Percentiles rank a stretch among this genome's conserved stretches.
phyloP scores from a whole-genome alignment of 1,139 yeast genomes.

The Wickerhamiella pararugosa region DNA sequence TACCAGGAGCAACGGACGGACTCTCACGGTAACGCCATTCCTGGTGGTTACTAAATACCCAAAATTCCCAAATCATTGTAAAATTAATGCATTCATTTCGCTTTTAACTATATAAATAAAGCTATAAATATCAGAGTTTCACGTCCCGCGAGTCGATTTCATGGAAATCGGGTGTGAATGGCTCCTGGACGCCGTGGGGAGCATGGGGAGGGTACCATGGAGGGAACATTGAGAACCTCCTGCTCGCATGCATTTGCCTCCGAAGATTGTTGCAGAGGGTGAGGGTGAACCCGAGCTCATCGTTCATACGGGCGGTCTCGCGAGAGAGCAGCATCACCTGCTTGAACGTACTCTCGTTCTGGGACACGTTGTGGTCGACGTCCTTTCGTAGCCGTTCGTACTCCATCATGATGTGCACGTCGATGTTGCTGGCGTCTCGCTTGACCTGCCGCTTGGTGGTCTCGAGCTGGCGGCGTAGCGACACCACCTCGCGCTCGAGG shows the following conservation, averaged over 20 bases:
- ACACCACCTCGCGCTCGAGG: conserved; percentile 27
- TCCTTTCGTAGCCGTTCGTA: conserved; percentile 25
- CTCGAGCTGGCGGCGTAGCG: conserved; percentile 23
- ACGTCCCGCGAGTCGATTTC: too few species aligned
- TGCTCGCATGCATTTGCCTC: too few species aligned
- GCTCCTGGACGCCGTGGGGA: too few species aligned
- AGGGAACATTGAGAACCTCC: too few species aligned
- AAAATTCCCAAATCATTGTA: too few species aligned
- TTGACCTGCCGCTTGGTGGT: conserved; percentile 14
- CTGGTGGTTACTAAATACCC: too few species aligned
- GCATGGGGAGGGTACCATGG: too few species aligned
- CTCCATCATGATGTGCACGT: conserved; percentile 23
- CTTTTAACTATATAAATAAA: background rate
- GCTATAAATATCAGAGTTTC: too few species aligned
- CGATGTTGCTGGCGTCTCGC: conserved; percentile 11
- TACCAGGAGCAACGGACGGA: too few species aligned
- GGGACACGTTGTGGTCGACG: conserved; percentile 21
- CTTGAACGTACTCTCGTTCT: conserved; percentile 24
- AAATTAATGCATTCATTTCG: conserved; percentile 5
- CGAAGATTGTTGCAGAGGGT: too few species aligned
- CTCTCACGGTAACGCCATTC: too few species aligned
- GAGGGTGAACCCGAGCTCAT: conserved; percentile 21
- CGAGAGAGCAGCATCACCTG: conserved; percentile 24
- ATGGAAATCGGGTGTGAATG: too few species aligned
- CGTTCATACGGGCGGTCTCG: conserved; percentile 23